phyloP scores from a whole-genome alignment of 2,329 filamentous ascomycete species.

The Septoria petroselini region DNA sequence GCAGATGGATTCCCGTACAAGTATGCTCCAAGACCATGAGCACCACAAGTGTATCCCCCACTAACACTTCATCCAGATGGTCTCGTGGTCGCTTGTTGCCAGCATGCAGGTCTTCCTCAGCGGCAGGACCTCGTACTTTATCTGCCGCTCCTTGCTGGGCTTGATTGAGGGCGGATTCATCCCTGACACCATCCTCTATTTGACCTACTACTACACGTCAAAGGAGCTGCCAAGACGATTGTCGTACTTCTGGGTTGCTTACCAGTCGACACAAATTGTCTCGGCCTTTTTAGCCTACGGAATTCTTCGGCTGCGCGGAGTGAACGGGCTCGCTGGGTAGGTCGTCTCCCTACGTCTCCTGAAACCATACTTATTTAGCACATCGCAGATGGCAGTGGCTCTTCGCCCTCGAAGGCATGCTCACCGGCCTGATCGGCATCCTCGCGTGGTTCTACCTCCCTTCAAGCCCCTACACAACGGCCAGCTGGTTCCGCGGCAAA shows the following conservation, averaged over 20 bases:
- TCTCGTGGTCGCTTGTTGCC: slow-evolving; percentile 48
- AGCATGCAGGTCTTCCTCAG: slow-evolving; percentile 36
- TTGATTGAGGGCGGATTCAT: slow-evolving; percentile 54
- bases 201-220: slow-evolving; percentile 73
- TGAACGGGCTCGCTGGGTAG: slow-evolving; percentile 49
- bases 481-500: slow-evolving; percentile 58
- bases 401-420: slow-evolving; percentile 56
- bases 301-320: slow-evolving; percentile 48
- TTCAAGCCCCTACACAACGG: slow-evolving; percentile 61
- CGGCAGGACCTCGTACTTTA: slow-evolving; percentile 40
- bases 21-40: slow-evolving; percentile 23
- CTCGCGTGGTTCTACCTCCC: slow-evolving; percentile 55
- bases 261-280: slow-evolving; percentile 55
- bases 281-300: slow-evolving; percentile 57
- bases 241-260: slow-evolving; percentile 67
- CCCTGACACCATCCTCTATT: slow-evolving; percentile 62
- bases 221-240: slow-evolving; percentile 66
- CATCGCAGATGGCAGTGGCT: slow-evolving; percentile 53
- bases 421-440: slow-evolving; percentile 55
- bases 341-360: too few species aligned
- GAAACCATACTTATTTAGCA: too few species aligned
- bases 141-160: slow-evolving; percentile 42
- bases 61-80: slow-evolving; percentile 20
- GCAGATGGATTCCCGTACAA: slow-evolving; percentile 42
- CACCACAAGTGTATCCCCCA: too few species aligned